Percentiles rank a stretch among this genome's conserved stretches.
Evolutionary conservation across 345 rosid species (phyloP).

Genomic region (Balakata baccata): DNA sequence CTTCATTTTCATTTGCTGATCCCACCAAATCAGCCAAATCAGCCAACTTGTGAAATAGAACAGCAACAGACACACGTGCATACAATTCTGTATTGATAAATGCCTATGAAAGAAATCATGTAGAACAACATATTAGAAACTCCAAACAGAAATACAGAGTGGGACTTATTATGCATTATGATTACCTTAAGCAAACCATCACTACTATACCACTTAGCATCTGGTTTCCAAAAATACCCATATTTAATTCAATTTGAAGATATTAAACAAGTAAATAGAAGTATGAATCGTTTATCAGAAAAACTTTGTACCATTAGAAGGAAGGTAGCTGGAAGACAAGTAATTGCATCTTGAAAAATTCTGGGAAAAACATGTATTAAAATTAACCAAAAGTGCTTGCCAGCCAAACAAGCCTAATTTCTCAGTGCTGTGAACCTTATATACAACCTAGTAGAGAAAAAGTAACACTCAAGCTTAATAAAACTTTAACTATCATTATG

Average conservation of each 20-base stretch:
- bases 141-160: background rate
- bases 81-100: constrained; percentile 89
- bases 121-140: constrained; percentile 1
- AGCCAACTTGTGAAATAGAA: constrained; percentile 66
- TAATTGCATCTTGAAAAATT: background rate
- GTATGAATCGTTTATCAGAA: background rate
- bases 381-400: background rate
- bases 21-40: constrained; percentile 46
- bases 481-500: background rate
- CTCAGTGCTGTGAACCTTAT: background rate
- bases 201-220: background rate
- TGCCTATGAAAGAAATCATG: constrained; percentile 42
- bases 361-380: background rate
- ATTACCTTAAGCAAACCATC: background rate
- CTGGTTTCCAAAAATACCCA: background rate
- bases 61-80: constrained; percentile 92
- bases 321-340: background rate
- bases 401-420: background rate
- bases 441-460: background rate
- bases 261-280: background rate
- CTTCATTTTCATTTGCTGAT: constrained; percentile 44
- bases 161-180: background rate
- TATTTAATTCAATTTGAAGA: background rate
- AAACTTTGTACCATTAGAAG: background rate
- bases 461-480: background rate